Percentiles rank a stretch among this genome's conserved stretches.
These are phyloP conservation scores for Epichloe sylvatica DNA, from an alignment of 2,329 filamentous ascomycete genomes.

Conservation along the genomic window DNA sequence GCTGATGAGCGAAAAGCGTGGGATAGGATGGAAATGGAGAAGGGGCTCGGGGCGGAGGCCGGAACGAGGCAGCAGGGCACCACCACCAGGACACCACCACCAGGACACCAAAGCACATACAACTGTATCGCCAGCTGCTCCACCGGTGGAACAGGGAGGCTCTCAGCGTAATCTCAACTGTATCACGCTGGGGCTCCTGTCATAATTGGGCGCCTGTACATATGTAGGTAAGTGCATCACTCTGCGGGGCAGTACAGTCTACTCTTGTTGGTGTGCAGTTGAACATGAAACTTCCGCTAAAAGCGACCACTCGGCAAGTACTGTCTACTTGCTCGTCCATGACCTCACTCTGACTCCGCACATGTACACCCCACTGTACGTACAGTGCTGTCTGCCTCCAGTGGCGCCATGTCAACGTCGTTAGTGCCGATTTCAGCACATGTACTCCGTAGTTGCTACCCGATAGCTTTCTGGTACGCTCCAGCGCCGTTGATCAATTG, in stretches of 20 bases:
- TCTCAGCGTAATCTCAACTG: not conserved
- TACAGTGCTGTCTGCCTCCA: not conserved
- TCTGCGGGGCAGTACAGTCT: not conserved
- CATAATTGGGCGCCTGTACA: not conserved
- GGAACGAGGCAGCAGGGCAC: conserved; percentile 7
- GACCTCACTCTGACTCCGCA: not conserved
- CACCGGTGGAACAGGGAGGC: not conserved
- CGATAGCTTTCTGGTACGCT: not conserved
- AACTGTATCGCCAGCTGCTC: not conserved
- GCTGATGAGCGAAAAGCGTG: conserved; percentile 19
- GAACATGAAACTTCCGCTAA: not conserved
- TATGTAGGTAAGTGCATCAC: no score
- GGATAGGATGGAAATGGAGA: conserved; percentile 18
- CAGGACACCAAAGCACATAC: not conserved
- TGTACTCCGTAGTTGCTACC: not conserved
- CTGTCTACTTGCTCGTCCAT: not conserved
- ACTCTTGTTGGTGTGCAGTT: not conserved
- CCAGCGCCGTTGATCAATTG: no score
- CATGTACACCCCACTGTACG: no score
- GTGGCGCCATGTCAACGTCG: not conserved
- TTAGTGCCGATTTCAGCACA: no score
- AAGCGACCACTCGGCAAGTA: not conserved
- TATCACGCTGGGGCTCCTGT: not conserved
- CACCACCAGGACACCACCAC: not conserved
- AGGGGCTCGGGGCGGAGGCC: conserved; percentile 16